phyloP scores from a whole-genome alignment of 2,329 filamentous ascomycete species.

The Neocatenulostroma microsporum region DNA sequence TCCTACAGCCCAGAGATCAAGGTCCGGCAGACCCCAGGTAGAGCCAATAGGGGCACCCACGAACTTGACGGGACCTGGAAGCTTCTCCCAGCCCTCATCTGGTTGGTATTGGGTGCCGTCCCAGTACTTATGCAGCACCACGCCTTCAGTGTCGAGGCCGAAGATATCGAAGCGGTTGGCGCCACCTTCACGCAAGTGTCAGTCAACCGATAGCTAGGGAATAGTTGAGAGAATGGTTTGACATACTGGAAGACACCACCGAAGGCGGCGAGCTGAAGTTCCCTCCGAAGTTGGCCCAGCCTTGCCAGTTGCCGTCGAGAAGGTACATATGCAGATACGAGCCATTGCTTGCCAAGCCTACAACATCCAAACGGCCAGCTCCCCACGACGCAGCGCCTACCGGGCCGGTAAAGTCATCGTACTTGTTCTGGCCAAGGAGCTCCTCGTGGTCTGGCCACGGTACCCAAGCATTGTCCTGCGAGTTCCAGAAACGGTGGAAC shows the following conservation, averaged over 20 bases:
- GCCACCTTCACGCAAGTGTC: constrained; percentile 1
- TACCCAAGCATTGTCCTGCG: neutral
- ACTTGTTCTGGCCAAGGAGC: neutral
- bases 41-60: neutral
- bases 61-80: neutral
- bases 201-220: too few relatives aligned
- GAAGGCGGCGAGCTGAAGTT: constrained; percentile 4
- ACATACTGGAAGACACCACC: constrained; percentile 1
- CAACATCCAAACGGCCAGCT: constrained; percentile 1
- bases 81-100: neutral
- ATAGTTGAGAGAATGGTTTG: too few relatives aligned
- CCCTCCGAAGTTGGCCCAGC: constrained; percentile 4
- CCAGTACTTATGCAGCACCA: constrained; percentile 1
- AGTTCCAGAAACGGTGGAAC: constrained; percentile 3
- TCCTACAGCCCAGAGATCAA: constrained; percentile 2
- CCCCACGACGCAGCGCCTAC: constrained; percentile 1
- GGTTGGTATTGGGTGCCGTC: neutral
- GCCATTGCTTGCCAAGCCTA: constrained; percentile 1
- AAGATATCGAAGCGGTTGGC: constrained; percentile 2
- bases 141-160: neutral
- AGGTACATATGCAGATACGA: constrained; percentile 4
- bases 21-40: neutral
- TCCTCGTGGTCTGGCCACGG: constrained; percentile 3
- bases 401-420: neutral
- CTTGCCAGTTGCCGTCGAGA: neutral